Base-by-base conservation (phyloP, 805 yeast genomes). In the Vanderwaltozyma yarrowii region DNA sequence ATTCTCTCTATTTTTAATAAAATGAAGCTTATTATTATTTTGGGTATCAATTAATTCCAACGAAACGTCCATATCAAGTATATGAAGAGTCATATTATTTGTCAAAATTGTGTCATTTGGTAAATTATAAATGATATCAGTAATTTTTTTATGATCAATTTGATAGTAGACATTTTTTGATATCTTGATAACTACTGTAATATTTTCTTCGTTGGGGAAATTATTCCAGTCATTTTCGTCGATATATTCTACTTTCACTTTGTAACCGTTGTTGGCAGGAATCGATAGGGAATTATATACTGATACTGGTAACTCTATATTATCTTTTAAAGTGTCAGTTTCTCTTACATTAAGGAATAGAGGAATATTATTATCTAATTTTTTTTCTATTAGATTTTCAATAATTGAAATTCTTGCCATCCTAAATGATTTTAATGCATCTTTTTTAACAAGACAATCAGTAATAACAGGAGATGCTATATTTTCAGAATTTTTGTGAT, bases 341-440 rank as follows among this genome's bases (percentile, higher is more conserved):
- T 25, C 9, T 18, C 35, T 19, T 3, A 35, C 14, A 10, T 7
- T 17, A 13, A 35, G 33, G 27, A 28, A 35, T 13, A 39, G n/a
- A 1, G 19, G 15, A 7, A 12, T 30, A 16, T 5, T 9, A 16
- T 20, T 30, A 9, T 17, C 20, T 15, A 19, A 5, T 18, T 36
- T 34, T 17, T 31, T 38, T 16, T 49, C 52, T 11, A 47, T n/a
- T n/a, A 48, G 40, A 30, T 44, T 48, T 18, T 41, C 40, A 21
- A 62, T 19, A 3, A 61, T 39, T 2, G 65, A 52, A 10, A 66
- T 48, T 23, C 42, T 47, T 6, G 62, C 70, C 35, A 46, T 50
- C 6, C 24, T 16, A 16, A 6, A 25, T 15, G 16, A 31, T 10
- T 15, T 26, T 7, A 14, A 19, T n/a, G n/a, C n/a, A n/a, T n/a